Evolutionary conservation across 345 rosid species (phyloP).

Genomic region (Salix dunnii): DNA sequence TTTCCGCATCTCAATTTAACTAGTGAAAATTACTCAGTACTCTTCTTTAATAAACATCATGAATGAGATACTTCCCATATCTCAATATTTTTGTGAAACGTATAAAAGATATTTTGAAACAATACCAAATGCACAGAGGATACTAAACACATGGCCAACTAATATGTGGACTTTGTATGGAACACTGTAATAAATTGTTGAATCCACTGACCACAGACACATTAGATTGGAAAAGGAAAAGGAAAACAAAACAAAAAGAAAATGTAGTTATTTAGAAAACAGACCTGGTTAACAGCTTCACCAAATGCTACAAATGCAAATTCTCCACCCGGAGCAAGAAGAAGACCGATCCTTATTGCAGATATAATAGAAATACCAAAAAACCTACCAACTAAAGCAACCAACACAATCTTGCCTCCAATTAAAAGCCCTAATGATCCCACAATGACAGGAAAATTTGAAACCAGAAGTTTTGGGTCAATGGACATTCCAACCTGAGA

Average conservation of each 20-base stretch:
- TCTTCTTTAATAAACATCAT: not conserved
- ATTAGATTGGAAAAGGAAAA: not conserved
- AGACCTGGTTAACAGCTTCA: constrained; percentile 97
- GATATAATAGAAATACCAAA: constrained; percentile 88
- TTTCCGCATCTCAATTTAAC: not conserved
- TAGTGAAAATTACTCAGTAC: constrained; percentile 4
- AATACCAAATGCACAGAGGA: constrained; percentile 3
- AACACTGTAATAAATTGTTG: constrained; percentile 4
- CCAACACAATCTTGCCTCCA: constrained; percentile 77
- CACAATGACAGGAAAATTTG: constrained; percentile 77
- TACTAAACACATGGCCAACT: not conserved
- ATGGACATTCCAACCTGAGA: constrained; percentile 99
- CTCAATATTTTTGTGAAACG: not conserved
- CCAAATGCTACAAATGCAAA: constrained; percentile 99
- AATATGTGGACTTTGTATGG: not conserved
- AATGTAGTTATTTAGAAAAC: constrained; percentile 11
- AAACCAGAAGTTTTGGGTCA: constrained; percentile 89
- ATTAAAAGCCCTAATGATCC: constrained; percentile 80
- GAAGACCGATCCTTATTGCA: constrained; percentile 85
- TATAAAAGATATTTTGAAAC: constrained; percentile 3
- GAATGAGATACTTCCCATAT: not conserved
- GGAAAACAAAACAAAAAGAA: constrained; percentile 8
- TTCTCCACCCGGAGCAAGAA: constrained; percentile 99
- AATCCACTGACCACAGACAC: constrained; percentile 1
- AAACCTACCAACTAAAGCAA: constrained; percentile 65